Evolutionary conservation across 192 early-diverging fungal genomes (phyloP).

Genomic region (Coemansia sp.): DNA sequence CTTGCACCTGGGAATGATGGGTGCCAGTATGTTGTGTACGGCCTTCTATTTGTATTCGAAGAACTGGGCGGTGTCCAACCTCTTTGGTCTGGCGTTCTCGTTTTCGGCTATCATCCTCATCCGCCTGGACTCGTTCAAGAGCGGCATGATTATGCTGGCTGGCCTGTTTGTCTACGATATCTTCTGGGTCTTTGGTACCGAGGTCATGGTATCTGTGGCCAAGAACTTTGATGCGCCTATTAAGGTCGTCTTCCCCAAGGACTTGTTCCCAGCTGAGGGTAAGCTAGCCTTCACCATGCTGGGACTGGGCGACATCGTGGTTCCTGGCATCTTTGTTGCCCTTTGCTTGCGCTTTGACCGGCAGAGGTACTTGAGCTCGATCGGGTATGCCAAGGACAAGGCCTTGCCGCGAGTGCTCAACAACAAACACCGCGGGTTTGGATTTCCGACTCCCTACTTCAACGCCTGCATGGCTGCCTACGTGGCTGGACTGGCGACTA

Average conservation of each 20-base stretch:
- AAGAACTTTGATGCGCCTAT: conserved; percentile 96
- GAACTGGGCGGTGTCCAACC: conserved; percentile 75
- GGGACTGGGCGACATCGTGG: conserved; percentile 95
- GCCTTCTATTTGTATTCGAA: conserved; percentile 83
- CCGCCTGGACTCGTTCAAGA: conserved; percentile 93
- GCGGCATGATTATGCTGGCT: conserved; percentile 90
- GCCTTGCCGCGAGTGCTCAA: conserved; percentile 39
- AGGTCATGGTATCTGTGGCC: conserved; percentile 98
- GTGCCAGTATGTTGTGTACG: conserved; percentile 64
- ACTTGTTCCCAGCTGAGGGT: conserved; percentile 45
- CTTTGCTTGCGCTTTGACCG: conserved; percentile 91
- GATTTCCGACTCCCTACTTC: conserved; percentile 91
- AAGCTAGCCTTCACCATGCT: conserved; percentile 84
- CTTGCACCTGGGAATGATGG: conserved; percentile 67
- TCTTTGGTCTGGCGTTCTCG: conserved; percentile 88
- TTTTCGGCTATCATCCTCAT: conserved; percentile 84
- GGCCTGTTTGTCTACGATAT: conserved; percentile 97
- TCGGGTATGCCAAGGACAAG: conserved; percentile 60
- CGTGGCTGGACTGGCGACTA: conserved; percentile 81
- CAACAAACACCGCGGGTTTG: conserved; percentile 41
- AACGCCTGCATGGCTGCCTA: conserved; percentile 80
- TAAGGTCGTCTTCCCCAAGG: conserved; percentile 90
- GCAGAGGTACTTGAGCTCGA: conserved; percentile 66
- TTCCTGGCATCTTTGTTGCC: conserved; percentile 95
- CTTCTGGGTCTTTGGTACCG: conserved; percentile 99